Percentiles rank a stretch among this genome's conserved stretches.
Evolutionary conservation across 768 basidiomycete genomes (phyloP).

Genomic region (Leccinum boreale): DNA sequence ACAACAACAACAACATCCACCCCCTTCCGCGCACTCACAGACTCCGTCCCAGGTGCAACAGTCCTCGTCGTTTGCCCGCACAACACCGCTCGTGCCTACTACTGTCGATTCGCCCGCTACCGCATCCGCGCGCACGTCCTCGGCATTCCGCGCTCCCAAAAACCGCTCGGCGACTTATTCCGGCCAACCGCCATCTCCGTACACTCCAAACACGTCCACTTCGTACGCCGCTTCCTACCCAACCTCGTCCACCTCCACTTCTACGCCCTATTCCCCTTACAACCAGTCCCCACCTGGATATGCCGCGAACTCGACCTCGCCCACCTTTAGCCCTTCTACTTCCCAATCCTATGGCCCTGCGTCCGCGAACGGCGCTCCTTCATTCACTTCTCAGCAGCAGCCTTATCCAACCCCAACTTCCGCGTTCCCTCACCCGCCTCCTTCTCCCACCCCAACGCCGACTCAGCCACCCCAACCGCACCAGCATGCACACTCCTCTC

Average conservation of each 20-base stretch:
- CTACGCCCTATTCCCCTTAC: conserved; percentile 20
- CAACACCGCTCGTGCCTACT: conserved; percentile 29
- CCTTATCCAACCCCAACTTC: conserved; percentile 26
- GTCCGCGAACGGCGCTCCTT: conserved; percentile 8
- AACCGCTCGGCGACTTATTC: conserved; percentile 14
- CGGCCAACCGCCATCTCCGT: conserved; percentile 17
- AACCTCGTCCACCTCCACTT: conserved; percentile 17
- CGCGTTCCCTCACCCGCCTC: conserved; percentile 26
- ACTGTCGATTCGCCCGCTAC: conserved; percentile 21
- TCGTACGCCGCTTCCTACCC: conserved; percentile 12
- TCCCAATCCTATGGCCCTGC: conserved; percentile 17
- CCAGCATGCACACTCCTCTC: conserved; percentile 16
- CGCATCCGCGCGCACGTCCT: conserved; percentile 4
- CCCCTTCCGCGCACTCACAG: not conserved
- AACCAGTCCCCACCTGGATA: conserved; percentile 18
- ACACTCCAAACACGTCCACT: conserved; percentile 17
- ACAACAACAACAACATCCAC: not conserved
- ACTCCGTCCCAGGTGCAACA: conserved; percentile 19
- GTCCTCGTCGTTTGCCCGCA: conserved; percentile 21
- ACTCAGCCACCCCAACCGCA: conserved; percentile 23
- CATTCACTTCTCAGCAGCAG: conserved; percentile 16
- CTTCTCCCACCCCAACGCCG: conserved; percentile 31
- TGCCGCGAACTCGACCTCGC: conserved; percentile 19
- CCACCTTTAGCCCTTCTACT: conserved; percentile 22
- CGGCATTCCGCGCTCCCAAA: conserved; percentile 19